A percentile compares a stretch with the other conserved stretches of the same genome.
These are phyloP conservation scores for Thermothielavioides terrestris DNA, from an alignment of 495 filamentous ascomycete species.

Conservation along the genomic window DNA sequence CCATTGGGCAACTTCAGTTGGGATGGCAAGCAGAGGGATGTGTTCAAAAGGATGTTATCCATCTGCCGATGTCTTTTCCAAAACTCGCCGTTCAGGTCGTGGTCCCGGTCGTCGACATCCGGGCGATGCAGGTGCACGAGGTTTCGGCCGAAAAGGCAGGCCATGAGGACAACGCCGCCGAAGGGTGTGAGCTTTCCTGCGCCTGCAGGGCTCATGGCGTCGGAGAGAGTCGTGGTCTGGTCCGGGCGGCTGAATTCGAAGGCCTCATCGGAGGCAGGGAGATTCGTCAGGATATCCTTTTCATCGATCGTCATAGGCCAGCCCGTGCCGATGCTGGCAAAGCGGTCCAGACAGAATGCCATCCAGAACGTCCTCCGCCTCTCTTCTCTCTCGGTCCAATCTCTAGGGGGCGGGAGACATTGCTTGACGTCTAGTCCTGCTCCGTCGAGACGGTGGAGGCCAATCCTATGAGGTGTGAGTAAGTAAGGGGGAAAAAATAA, in stretches of 20 bases:
- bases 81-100: slow-evolving; percentile 88
- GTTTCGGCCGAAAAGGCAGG: slow-evolving; percentile 88
- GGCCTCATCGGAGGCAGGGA: slow-evolving; percentile 80
- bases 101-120: slow-evolving; percentile 68
- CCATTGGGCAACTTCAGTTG: slow-evolving; percentile 73
- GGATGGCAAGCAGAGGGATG: slow-evolving; percentile 72
- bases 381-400: slow-evolving; percentile 93
- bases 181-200: slow-evolving; percentile 66
- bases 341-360: slow-evolving; percentile 80
- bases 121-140: slow-evolving; percentile 89
- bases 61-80: slow-evolving; percentile 89
- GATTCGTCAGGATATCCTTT: slow-evolving; percentile 77
- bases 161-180: slow-evolving; percentile 73
- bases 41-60: slow-evolving; percentile 85
- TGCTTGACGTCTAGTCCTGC: slow-evolving; percentile 86
- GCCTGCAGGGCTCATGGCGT: slow-evolving; percentile 64
- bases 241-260: slow-evolving; percentile 72
- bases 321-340: slow-evolving; percentile 92
- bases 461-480: slow-evolving; percentile 48
- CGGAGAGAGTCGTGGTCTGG: slow-evolving; percentile 55
- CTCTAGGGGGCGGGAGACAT: slow-evolving; percentile 70
- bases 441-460: slow-evolving; percentile 82
- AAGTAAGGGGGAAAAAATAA: too few relatives aligned
- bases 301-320: slow-evolving; percentile 96
- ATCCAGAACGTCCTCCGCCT: slow-evolving; percentile 90